Conservation (phyloP, 2,329 filamentous ascomycete genomes). For the Massarina eburnea region DNA sequence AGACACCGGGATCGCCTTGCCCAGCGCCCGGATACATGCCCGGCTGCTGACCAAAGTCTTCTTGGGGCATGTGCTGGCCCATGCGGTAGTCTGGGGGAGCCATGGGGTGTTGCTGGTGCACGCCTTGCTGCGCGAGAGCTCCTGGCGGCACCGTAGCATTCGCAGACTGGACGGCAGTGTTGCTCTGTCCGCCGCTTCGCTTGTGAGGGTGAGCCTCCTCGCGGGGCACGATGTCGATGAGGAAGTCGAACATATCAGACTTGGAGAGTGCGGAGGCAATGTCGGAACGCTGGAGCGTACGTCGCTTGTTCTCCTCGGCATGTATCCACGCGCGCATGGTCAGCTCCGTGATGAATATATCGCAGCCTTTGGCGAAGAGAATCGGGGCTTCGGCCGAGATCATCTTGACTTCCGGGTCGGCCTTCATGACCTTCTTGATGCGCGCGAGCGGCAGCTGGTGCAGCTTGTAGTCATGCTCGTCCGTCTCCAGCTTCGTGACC, state of each 20-base stretch:
- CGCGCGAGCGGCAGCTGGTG: slow-evolving; percentile 95
- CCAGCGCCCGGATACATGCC: slow-evolving; percentile 82
- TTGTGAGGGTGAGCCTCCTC: slow-evolving; percentile 91
- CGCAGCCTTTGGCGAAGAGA: slow-evolving; percentile 95
- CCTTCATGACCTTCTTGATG: slow-evolving; percentile 99
- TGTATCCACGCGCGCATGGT: slow-evolving; percentile 99
- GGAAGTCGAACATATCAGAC: slow-evolving; percentile 99
- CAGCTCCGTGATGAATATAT: slow-evolving; percentile 98
- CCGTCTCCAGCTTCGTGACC: slow-evolving; percentile 90
- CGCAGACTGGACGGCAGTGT: slow-evolving; percentile 47
- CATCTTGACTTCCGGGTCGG: slow-evolving; percentile 99
- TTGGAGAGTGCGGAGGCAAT: slow-evolving; percentile 95
- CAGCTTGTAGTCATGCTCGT: slow-evolving; percentile 97
- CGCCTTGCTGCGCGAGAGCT: slow-evolving; percentile 43
- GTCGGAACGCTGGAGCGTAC: slow-evolving; percentile 91
- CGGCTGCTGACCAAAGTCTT: slow-evolving; percentile 73
- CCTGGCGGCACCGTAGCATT: slow-evolving; percentile 33
- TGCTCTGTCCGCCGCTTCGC: slow-evolving; percentile 50
- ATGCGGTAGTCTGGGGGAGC: slow-evolving; percentile 59
- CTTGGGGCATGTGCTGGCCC: slow-evolving; percentile 60
- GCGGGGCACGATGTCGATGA: slow-evolving; percentile 96
- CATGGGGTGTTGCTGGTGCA: slow-evolving; percentile 55
- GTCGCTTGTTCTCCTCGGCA: slow-evolving; percentile 96
- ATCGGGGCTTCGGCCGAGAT: slow-evolving; percentile 98
- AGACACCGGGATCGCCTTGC: slow-evolving; percentile 70